These are phyloP conservation scores for Chaetothyriales sp. DNA, from an alignment of 2,329 filamentous ascomycete genomes.

Conservation along the genomic window DNA sequence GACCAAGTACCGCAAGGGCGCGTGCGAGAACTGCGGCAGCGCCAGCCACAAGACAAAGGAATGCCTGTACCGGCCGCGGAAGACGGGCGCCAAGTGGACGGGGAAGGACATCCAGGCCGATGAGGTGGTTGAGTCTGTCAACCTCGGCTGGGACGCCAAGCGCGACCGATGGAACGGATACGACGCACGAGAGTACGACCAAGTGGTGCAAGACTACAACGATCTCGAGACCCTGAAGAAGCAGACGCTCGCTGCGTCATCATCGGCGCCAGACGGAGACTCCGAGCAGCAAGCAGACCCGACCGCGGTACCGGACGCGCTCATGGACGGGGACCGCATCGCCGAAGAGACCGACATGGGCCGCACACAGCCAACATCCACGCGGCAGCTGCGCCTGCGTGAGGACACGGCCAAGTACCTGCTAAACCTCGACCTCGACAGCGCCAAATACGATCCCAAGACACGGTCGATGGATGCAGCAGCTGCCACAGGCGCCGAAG, in stretches of 20 bases:
- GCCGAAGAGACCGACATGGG: constrained; percentile 96
- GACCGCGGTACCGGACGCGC: constrained; percentile 3
- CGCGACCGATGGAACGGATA: constrained; percentile 98
- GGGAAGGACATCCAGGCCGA: constrained; percentile 90
- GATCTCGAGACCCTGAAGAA: constrained; percentile 64
- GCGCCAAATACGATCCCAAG: constrained; percentile 95
- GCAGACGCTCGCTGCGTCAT: constrained; percentile 35
- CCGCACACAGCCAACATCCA: constrained; percentile 67
- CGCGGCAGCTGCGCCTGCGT: constrained; percentile 75
- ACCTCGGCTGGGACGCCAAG: constrained; percentile 92
- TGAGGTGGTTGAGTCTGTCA: constrained; percentile 70
- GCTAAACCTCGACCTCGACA: constrained; percentile 86
- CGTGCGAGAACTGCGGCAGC: constrained; percentile 94
- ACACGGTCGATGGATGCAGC: constrained; percentile 80
- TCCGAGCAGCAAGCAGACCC: constrained; percentile 8
- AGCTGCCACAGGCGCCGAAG: constrained; percentile 52
- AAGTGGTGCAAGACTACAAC: constrained; percentile 80
- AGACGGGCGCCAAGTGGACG: constrained; percentile 81
- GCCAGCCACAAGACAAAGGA: constrained; percentile 96
- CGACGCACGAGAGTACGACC: constrained; percentile 70
- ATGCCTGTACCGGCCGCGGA: constrained; percentile 76
- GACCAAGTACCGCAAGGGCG: constrained; percentile 94
- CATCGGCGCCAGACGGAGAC: constrained; percentile 37
- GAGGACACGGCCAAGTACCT: constrained; percentile 97
- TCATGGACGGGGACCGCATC: constrained; percentile 47